Conservation (phyloP, 1,139 yeast genomes). For the Magnusiomyces tetraspermus region DNA sequence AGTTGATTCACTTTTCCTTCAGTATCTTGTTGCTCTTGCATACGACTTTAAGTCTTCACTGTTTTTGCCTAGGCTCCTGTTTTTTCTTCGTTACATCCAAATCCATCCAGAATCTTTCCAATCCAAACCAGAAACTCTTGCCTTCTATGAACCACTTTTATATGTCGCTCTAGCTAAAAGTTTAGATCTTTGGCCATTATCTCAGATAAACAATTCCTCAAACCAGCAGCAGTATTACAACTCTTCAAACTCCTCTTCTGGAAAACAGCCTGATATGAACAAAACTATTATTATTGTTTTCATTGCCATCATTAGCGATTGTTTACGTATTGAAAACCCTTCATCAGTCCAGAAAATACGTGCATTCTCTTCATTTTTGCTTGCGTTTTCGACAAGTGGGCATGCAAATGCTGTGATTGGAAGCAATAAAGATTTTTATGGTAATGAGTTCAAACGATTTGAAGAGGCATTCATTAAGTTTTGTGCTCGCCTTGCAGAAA, state of each 20-base stretch:
- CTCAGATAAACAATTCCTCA: background rate
- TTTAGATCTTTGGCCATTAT: constrained; percentile 9
- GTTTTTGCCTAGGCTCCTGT: constrained; percentile 19
- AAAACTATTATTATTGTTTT: constrained; percentile 6
- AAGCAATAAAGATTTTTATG: constrained; percentile 4
- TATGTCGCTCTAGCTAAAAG: constrained; percentile 12
- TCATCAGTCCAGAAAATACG: constrained; percentile 5
- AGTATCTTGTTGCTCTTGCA: constrained; percentile 26
- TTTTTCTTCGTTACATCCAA: constrained; percentile 12
- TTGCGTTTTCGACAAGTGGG: constrained; percentile 7
- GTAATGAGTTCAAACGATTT: constrained; percentile 8
- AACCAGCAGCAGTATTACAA: background rate
- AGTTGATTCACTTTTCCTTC: constrained; percentile 27
- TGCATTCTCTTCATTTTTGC: constrained; percentile 7
- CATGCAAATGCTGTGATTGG: constrained; percentile 7
- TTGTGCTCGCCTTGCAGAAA: background rate
- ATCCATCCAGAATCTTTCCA: background rate
- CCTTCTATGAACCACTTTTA: constrained; percentile 10
- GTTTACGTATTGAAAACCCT: background rate
- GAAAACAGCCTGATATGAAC: constrained; percentile 4
- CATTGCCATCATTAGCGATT: constrained; percentile 8
- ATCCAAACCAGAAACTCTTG: constrained; percentile 1
- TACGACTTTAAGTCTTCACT: constrained; percentile 25
- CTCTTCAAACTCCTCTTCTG: background rate
- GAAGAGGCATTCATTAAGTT: constrained; percentile 6